Percentiles rank a stretch among this genome's conserved stretches.
These are phyloP conservation scores for Boletus insuetus DNA, from an alignment of 768 basidiomycete genomes.

Conservation along the genomic window DNA sequence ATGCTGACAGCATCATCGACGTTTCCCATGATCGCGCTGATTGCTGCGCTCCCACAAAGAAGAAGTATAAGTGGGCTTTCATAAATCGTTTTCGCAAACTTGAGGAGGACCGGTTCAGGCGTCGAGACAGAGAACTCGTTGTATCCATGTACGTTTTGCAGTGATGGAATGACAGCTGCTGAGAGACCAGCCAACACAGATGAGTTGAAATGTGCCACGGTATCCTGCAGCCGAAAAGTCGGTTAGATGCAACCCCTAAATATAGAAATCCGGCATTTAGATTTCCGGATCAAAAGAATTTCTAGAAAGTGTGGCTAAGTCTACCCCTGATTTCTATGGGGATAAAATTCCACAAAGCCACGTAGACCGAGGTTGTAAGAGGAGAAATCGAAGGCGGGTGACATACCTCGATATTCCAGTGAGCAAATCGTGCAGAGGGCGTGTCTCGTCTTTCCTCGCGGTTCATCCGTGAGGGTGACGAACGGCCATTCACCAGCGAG, in stretches of 20 bases:
- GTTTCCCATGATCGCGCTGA: slow-evolving; percentile 94
- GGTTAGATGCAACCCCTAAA: slow-evolving; percentile 6
- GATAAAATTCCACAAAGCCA: slow-evolving; percentile 4
- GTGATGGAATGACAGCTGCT: slow-evolving; percentile 54
- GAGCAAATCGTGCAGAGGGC: slow-evolving; percentile 66
- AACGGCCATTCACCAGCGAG: slow-evolving; percentile 26
- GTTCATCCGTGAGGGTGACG: slow-evolving; percentile 11
- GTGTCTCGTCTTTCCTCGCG: slow-evolving; percentile 44
- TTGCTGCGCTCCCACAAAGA: slow-evolving; percentile 82
- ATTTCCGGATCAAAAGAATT: background rate
- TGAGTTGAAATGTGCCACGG: slow-evolving; percentile 67
- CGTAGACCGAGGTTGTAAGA: background rate
- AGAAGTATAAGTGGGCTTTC: slow-evolving; percentile 92
- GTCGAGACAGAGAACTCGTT: slow-evolving; percentile 91
- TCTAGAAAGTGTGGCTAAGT: slow-evolving; percentile 11
- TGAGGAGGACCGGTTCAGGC: slow-evolving; percentile 76
- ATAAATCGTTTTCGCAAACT: slow-evolving; percentile 94
- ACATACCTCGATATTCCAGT: slow-evolving; percentile 57
- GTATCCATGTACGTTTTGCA: slow-evolving; percentile 74
- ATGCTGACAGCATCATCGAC: slow-evolving; percentile 94
- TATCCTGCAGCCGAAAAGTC: slow-evolving; percentile 50
- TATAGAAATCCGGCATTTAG: background rate
- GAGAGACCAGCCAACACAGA: slow-evolving; percentile 62
- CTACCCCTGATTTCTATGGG: slow-evolving; percentile 7
- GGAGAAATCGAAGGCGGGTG: background rate